Evolutionary conservation across 1,139 yeast genomes (phyloP), one percentile per base, ranked within the genome.

Genomic region (Geotrichum carabidarum): DNA sequence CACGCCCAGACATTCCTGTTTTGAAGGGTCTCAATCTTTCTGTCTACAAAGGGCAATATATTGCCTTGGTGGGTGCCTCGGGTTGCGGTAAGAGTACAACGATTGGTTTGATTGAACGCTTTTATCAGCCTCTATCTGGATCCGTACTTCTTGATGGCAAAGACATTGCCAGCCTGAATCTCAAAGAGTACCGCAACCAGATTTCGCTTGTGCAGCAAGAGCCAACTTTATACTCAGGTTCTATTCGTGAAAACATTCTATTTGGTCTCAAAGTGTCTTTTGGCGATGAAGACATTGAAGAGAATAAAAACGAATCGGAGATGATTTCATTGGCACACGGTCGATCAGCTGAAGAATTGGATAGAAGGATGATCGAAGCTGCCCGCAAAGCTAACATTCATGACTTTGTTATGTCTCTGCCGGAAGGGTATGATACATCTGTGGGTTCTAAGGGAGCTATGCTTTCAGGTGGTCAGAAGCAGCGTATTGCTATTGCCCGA

Each of bases 31-130:
- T 90, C 51, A 79, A 82, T 59, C 76, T 91, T 59, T 79, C 74
- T 32, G 83, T 91, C 56, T 78, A 81, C 54, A 77, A 83, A 49
- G 97, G 97, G 2, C 90, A 94, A 57, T 88, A 87, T 64, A 87
- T 89, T 37, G 95, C 98, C 62, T 79, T 91, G 59, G 98, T 91
- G 2, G 98, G 98, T 0, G 94, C 97, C 1, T 88, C 96, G 3
- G 98, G 98, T 4, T 82, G 95, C 64, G 98, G 98, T 43, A 91
- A 91, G 70, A 86, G 96, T 1, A 91, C 97, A 0, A 84, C 94
- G 37, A 86, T 95, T n/a, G 86, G 91, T 32, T 73, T 91, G 53
- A 71, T 89, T 54, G 78, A 90, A 60, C 74, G 95, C 55, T 89
- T 88, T 68, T 91, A 91, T 68, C 83, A 86, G 60, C 94, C 95